phyloP scores from a whole-genome alignment of 768 basidiomycete species.

The Macrolepiota albuminosa region DNA sequence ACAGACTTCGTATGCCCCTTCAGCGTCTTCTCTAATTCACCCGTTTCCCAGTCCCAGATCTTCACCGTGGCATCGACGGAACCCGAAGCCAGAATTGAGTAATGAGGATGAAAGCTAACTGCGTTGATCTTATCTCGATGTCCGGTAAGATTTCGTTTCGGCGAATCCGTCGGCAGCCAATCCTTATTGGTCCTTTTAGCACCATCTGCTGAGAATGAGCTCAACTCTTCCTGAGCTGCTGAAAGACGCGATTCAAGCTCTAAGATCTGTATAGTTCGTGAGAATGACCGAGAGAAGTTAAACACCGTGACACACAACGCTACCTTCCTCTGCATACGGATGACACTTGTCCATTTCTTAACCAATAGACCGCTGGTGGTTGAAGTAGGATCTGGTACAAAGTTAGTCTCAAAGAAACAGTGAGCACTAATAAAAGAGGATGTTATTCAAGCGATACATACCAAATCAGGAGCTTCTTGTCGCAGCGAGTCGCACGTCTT shows the following conservation, averaged over 20 bases:
- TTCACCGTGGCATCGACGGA: slow-evolving; percentile 68
- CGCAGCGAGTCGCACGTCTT: slow-evolving; percentile 29
- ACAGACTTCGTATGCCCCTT: slow-evolving; percentile 73
- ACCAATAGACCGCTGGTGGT: slow-evolving; percentile 51
- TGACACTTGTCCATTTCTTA: slow-evolving; percentile 85
- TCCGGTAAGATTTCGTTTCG: slow-evolving; percentile 42
- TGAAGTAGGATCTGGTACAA: slow-evolving; percentile 21
- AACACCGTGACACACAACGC: not conserved
- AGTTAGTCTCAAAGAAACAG: slow-evolving; percentile 18
- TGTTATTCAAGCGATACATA: slow-evolving; percentile 3
- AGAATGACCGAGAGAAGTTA: not conserved
- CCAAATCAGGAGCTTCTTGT: slow-evolving; percentile 20
- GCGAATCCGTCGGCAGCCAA: slow-evolving; percentile 51
- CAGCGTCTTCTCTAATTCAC: slow-evolving; percentile 68
- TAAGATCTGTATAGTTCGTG: slow-evolving; percentile 40
- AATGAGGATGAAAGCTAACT: slow-evolving; percentile 68
- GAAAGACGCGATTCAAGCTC: slow-evolving; percentile 54
- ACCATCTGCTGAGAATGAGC: slow-evolving; percentile 2
- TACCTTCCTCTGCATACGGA: slow-evolving; percentile 79
- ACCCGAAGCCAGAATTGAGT: slow-evolving; percentile 58
- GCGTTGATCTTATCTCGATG: slow-evolving; percentile 55
- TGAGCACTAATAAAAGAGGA: not conserved
- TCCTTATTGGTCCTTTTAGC: slow-evolving; percentile 22
- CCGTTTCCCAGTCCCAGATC: slow-evolving; percentile 80
- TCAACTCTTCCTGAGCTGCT: slow-evolving; percentile 33